Base-by-base conservation (phyloP, 441 rosid genomes). In the Arabidopsis hybrid region DNA sequence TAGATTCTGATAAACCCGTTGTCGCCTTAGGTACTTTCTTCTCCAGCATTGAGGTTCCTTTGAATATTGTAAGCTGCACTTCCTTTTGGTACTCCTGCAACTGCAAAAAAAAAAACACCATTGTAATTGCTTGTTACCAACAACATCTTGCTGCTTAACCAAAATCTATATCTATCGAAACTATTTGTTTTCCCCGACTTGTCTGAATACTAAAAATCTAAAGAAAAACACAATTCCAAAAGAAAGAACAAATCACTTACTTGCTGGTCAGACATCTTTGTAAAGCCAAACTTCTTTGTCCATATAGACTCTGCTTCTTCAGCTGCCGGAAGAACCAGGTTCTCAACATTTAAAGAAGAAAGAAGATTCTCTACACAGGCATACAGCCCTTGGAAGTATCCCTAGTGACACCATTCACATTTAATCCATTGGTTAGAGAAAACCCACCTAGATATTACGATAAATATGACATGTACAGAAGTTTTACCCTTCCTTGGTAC, bases 301-400 rank as follows among this genome's bases (percentile, higher is more conserved):
- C 99, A 96, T 69, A 96, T 91, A 31, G 90, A 89, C 84, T 91
- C 90, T 0, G 98, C 97, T 82, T 91, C 96, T 82, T 90, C 97
- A 42, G 99, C 98, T 45, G 99, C 97, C 6, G 98, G 99, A 18
- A 96, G 95, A 56, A 96, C 97, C 76, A 96, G 79, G 78, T 87
- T 89, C 81, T 84, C 89, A 64, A 96, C 98, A 64, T 84, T 82
- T 82, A 93, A 78, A 34, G 88, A 88, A 75, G 78, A 78, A 42
- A 96, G 85, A 59, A 96, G 80, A 73, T 79, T 85, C 89, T 93
- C 96, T 35, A 96, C 87, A 78, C 97, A 90, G 1, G 89, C 83
- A 80, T 89, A 93, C 72, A 93, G 73, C 67, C 93, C 88, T 84
- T 89, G 97, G 82, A 96, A 93, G 82, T 86, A 96, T 2, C 98